Evolutionary conservation across 1,284 basidiomycete species (phyloP).

Genomic region (Puccinia horiana): DNA sequence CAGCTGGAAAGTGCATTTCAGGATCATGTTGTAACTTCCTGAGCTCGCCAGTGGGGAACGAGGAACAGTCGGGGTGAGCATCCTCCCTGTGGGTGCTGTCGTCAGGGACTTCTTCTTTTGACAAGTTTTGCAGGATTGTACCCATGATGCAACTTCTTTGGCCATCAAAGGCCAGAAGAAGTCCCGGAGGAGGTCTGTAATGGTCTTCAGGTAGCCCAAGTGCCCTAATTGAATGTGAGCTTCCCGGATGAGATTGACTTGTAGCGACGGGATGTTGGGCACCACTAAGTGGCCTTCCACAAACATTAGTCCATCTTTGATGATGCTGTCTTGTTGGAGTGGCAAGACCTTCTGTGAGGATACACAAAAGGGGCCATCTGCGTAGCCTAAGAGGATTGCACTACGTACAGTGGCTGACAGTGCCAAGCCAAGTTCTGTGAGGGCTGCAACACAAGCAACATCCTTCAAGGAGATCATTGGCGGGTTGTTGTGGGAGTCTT

Average conservation of each 20-base stretch:
- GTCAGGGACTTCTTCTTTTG: slow-evolving; percentile 49
- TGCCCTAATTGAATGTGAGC: slow-evolving; percentile 59
- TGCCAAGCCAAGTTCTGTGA: not conserved
- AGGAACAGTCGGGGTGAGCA: slow-evolving; percentile 41
- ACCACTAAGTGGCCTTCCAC: slow-evolving; percentile 57
- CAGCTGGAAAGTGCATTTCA: not conserved
- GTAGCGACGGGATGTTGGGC: slow-evolving; percentile 52
- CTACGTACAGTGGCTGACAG: slow-evolving; percentile 50
- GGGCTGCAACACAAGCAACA: slow-evolving; percentile 3
- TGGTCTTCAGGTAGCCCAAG: slow-evolving; percentile 60
- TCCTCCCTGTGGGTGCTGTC: slow-evolving; percentile 6
- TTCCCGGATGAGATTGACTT: slow-evolving; percentile 54
- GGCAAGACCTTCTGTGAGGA: slow-evolving; percentile 51
- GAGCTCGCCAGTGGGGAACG: not conserved
- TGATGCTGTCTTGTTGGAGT: not conserved
- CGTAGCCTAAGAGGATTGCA: slow-evolving; percentile 57
- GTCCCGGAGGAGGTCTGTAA: slow-evolving; percentile 54
- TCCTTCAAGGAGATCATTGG: not conserved
- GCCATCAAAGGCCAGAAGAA: slow-evolving; percentile 62
- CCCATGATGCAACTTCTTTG: not conserved
- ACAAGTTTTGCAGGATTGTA: slow-evolving; percentile 42
- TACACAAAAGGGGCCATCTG: slow-evolving; percentile 55
- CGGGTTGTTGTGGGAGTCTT: not conserved
- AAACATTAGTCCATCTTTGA: slow-evolving; percentile 56
- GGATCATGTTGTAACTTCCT: not conserved